Evolutionary conservation across 1,284 basidiomycete genomes (phyloP).

Genomic region (Cutaneotrichosporon mucoides): DNA sequence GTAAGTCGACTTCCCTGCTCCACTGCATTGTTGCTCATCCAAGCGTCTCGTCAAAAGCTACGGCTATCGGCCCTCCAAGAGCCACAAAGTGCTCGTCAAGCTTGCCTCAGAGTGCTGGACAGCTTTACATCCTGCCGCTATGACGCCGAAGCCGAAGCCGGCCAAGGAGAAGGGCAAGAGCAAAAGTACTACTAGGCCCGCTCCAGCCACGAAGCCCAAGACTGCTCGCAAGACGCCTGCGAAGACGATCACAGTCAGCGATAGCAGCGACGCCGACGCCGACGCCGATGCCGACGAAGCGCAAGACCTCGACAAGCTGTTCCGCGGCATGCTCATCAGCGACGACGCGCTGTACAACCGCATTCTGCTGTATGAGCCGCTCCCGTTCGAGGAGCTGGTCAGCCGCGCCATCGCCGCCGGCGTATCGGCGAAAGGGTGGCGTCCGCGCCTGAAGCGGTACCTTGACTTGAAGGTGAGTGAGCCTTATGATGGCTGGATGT

Average conservation of each 20-base stretch:
- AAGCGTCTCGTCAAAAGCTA: constrained; percentile 22
- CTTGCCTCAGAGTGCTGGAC: constrained; percentile 41
- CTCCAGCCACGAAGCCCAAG: too few relatives aligned
- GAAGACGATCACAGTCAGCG: not conserved
- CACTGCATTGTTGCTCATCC: not conserved
- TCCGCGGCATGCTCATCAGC: constrained; percentile 31
- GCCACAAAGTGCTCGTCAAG: constrained; percentile 28
- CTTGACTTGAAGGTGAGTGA: constrained; percentile 43
- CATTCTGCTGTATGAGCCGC: constrained; percentile 47
- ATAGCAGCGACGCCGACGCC: not conserved
- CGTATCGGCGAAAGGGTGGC: constrained; percentile 36
- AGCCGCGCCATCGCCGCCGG: constrained; percentile 31
- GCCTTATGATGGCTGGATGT: too few relatives aligned
- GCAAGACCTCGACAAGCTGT: constrained; percentile 25
- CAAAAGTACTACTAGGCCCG: too few relatives aligned
- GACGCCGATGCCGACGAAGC: constrained; percentile 18
- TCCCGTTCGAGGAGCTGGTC: constrained; percentile 44
- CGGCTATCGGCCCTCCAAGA: constrained; percentile 34
- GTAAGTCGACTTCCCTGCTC: constrained; percentile 19
- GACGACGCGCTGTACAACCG: constrained; percentile 33
- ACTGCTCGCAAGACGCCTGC: not conserved
- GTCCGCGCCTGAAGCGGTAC: constrained; percentile 34
- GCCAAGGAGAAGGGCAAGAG: not conserved
- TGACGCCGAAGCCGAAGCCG: not conserved
- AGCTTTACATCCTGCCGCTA: constrained; percentile 31